A percentile compares a stretch with the other conserved stretches of the same genome.
Conservation (phyloP, 2,329 filamentous ascomycete species). For the Huntiella abstrusa region DNA sequence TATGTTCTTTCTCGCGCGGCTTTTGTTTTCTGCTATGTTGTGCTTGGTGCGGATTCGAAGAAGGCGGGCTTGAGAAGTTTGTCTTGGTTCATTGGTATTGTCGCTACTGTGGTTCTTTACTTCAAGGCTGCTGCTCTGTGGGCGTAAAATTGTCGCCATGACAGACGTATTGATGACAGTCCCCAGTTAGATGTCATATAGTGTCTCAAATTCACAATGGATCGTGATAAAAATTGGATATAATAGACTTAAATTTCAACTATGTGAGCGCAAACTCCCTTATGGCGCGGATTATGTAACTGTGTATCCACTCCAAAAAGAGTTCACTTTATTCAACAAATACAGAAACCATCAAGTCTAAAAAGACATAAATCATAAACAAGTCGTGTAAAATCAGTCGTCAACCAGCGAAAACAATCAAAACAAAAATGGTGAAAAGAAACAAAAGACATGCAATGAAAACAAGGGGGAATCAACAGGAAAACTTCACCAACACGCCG, state of each 20-base stretch:
- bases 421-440: not conserved
- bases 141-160: conserved; percentile 1
- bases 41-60: conserved; percentile 23
- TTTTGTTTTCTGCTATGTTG: conserved; percentile 26
- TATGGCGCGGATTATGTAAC: not conserved
- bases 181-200: no score
- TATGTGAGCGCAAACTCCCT: no score
- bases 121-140: conserved; percentile 22
- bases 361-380: not conserved
- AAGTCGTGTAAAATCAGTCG: not conserved
- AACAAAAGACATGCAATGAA: not conserved
- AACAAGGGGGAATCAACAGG: conserved; percentile 1
- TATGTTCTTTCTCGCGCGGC: conserved; percentile 23
- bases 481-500: no score
- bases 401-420: not conserved
- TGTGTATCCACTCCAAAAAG: not conserved
- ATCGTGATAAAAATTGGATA: no score
- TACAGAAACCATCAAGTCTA: not conserved
- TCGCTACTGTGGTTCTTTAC: conserved; percentile 21
- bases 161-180: no score
- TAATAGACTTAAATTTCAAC: no score
- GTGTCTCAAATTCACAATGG: no score
- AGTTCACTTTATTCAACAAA: not conserved
- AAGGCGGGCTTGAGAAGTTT: conserved; percentile 21
- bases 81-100: conserved; percentile 21